phyloP scores from a whole-genome alignment of 2,329 filamentous ascomycete genomes.

The Verticillium zaregamsianum region DNA sequence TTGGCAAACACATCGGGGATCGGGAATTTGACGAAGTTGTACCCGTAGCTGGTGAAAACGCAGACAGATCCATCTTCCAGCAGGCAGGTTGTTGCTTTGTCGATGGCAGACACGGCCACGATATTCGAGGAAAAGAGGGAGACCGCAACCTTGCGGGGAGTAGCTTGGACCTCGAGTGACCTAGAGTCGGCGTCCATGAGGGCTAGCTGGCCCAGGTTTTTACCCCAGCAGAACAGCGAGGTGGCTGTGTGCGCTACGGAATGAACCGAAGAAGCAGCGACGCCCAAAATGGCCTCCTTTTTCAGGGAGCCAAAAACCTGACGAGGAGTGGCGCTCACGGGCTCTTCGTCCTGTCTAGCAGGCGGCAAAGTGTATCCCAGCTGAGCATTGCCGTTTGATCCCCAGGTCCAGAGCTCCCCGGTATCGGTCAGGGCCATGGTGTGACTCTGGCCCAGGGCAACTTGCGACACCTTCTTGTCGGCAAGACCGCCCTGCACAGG shows the following conservation, averaged over 20 bases:
- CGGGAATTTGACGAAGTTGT: slow-evolving; percentile 84
- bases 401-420: slow-evolving; percentile 95
- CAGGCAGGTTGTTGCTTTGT: slow-evolving; percentile 81
- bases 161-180: slow-evolving; percentile 77
- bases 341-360: slow-evolving; percentile 70
- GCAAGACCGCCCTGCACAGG: slow-evolving; percentile 74
- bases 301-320: slow-evolving; percentile 92
- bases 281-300: slow-evolving; percentile 74
- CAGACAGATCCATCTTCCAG: slow-evolving; percentile 85
- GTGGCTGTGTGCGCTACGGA: slow-evolving; percentile 82
- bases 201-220: slow-evolving; percentile 90
- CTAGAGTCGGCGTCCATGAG: slow-evolving; percentile 93
- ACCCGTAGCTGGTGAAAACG: slow-evolving; percentile 94
- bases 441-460: slow-evolving; percentile 89
- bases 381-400: slow-evolving; percentile 79
- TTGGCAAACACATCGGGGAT: slow-evolving; percentile 66
- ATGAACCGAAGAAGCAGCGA: slow-evolving; percentile 86
- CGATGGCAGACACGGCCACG: slow-evolving; percentile 78
- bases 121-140: slow-evolving; percentile 74
- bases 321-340: slow-evolving; percentile 74
- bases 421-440: slow-evolving; percentile 78
- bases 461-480: slow-evolving; percentile 69
- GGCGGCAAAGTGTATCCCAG: slow-evolving; percentile 73
- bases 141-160: slow-evolving; percentile 82
- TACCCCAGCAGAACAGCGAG: slow-evolving; percentile 89